These are phyloP conservation scores for Phytophthora pistaciae DNA, from an alignment of 352 stramenopile species.

Conservation along the genomic window DNA sequence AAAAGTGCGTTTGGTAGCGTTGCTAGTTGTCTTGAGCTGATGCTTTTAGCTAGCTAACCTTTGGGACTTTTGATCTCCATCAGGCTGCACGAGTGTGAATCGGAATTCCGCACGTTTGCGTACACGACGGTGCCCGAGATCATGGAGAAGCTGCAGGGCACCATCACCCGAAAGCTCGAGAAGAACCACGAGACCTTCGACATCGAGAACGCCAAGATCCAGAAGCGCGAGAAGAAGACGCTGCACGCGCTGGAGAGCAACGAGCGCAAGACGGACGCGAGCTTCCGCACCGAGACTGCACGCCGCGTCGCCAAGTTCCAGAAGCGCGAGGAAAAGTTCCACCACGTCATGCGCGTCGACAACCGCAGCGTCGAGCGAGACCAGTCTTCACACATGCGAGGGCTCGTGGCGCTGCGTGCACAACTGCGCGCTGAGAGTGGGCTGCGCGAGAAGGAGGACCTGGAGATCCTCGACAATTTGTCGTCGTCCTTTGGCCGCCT, in stretches of 20 bases:
- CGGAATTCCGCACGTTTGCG: conserved; percentile 73
- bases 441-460: conserved; percentile 74
- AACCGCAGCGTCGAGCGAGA: conserved; percentile 64
- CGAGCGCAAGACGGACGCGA: conserved; percentile 61
- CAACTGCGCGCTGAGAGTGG: conserved; percentile 62
- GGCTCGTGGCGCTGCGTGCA: conserved; percentile 55
- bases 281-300: conserved; percentile 78
- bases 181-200: conserved; percentile 94
- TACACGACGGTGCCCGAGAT: conserved; percentile 88
- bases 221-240: conserved; percentile 92
- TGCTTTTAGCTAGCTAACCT: neutral
- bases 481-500: conserved; percentile 77
- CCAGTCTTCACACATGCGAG: conserved; percentile 55
- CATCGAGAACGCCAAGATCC: conserved; percentile 94
- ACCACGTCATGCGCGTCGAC: conserved; percentile 76
- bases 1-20: conserved; percentile 37
- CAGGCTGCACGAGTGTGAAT: conserved; percentile 62
- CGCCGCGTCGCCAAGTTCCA: conserved; percentile 66
- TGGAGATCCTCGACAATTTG: conserved; percentile 86
- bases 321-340: conserved; percentile 68
- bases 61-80: conserved; percentile 3
- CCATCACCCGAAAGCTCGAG: conserved; percentile 89
- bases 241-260: conserved; percentile 69
- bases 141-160: conserved; percentile 89
- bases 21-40: neutral